phyloP scores from a whole-genome alignment of 164 flowering plant species.

The Sedum album region DNA sequence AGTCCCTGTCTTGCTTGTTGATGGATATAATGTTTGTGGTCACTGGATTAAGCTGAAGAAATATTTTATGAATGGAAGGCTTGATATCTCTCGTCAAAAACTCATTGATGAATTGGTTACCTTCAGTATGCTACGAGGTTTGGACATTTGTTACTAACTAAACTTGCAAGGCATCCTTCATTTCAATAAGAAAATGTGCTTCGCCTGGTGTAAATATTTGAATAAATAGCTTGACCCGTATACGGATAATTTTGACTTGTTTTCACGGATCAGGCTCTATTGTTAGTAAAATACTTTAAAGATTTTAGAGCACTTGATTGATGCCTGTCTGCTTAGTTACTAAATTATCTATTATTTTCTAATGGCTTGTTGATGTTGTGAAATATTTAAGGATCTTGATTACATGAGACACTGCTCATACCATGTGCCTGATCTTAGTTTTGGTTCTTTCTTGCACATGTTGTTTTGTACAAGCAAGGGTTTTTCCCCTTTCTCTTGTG shows the following conservation, averaged over 20 bases:
- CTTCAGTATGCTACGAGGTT: slow-evolving; percentile 76
- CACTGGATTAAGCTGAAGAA: slow-evolving; percentile 91
- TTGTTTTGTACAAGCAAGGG: no score
- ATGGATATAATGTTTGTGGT: slow-evolving; percentile 97
- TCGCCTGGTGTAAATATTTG: neutral
- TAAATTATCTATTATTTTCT: no score
- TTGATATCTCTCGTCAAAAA: slow-evolving; percentile 85
- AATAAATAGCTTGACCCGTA: neutral
- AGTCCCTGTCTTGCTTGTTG: slow-evolving; percentile 92
- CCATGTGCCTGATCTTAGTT: neutral
- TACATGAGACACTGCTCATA: no score
- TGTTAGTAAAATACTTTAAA: neutral
- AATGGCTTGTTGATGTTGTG: neutral
- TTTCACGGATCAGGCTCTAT: neutral
- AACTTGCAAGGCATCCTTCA: neutral
- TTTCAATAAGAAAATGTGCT: neutral
- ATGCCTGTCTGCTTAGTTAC: neutral
- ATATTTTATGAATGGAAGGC: slow-evolving; percentile 76
- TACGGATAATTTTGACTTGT: neutral
- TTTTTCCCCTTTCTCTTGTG: no score
- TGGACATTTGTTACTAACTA: slow-evolving; percentile 15
- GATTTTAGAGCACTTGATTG: neutral
- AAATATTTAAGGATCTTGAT: no score
- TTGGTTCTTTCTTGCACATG: neutral
- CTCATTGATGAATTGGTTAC: slow-evolving; percentile 76